These are phyloP conservation scores for Candolleomyces aberdarensis DNA, from an alignment of 768 basidiomycete genomes.

Conservation along the genomic window DNA sequence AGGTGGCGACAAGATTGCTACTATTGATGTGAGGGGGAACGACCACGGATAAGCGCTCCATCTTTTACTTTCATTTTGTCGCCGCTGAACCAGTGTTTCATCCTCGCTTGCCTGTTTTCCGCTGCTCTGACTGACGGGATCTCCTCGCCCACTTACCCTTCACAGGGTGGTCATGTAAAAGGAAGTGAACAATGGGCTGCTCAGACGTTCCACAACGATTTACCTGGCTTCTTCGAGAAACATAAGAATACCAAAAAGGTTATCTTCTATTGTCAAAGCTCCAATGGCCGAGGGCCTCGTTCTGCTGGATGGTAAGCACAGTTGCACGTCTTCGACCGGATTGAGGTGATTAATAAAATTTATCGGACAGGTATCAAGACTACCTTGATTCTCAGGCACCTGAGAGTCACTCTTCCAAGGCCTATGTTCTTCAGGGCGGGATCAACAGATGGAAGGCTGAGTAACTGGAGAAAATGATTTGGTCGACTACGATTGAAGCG, in stretches of 20 bases:
- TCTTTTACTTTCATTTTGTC: not conserved
- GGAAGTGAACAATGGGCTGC: slow-evolving; percentile 49
- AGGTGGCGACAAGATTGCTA: slow-evolving; percentile 21
- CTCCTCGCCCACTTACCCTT: too few species aligned
- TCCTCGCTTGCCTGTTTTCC: too few species aligned
- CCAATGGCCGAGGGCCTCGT: slow-evolving; percentile 48
- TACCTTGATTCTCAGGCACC: slow-evolving; percentile 31
- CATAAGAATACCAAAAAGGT: slow-evolving; percentile 38
- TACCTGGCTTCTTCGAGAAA: slow-evolving; percentile 38
- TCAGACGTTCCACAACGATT: slow-evolving; percentile 47
- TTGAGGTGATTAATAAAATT: not conserved
- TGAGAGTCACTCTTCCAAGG: slow-evolving; percentile 25
- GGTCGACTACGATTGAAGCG: slow-evolving; percentile 22
- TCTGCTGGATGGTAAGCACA: slow-evolving; percentile 50
- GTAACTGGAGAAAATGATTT: slow-evolving; percentile 28
- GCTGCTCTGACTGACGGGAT: too few species aligned
- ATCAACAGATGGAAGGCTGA: slow-evolving; percentile 37
- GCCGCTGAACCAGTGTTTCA: not conserved
- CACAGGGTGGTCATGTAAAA: slow-evolving; percentile 50
- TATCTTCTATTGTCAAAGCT: slow-evolving; percentile 55
- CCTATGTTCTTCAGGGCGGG: slow-evolving; percentile 42
- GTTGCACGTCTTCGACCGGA: not conserved
- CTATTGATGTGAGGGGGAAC: slow-evolving; percentile 49
- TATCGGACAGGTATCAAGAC: slow-evolving; percentile 45
- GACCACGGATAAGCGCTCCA: slow-evolving; percentile 41